Percentiles rank a stretch among this genome's conserved stretches.
Evolutionary conservation across 352 stramenopile species (phyloP).

Genomic region (Phytopythium kandeliae): DNA sequence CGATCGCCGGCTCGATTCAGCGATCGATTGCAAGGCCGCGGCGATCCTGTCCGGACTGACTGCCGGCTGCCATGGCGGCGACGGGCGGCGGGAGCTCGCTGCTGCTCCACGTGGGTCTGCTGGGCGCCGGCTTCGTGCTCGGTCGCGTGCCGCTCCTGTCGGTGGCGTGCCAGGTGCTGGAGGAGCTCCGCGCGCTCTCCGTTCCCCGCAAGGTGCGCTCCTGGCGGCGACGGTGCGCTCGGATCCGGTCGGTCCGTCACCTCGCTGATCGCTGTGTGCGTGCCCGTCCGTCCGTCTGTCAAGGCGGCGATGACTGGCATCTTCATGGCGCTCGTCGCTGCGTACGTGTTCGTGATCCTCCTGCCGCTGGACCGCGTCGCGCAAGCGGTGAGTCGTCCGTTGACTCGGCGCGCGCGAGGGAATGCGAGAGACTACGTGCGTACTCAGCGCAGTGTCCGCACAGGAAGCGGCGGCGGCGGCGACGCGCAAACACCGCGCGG

Average conservation of each 20-base stretch:
- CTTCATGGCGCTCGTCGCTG: conserved; percentile 31
- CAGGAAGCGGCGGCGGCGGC: conserved; percentile 22
- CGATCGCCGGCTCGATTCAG: no score
- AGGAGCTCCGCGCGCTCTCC: conserved; percentile 40
- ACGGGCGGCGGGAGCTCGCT: conserved; percentile 25
- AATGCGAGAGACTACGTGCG: no score
- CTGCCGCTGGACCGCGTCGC: conserved; percentile 54
- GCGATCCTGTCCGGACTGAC: no score
- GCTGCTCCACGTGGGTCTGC: conserved; percentile 52
- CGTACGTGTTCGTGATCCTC: conserved; percentile 61
- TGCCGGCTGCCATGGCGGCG: not conserved
- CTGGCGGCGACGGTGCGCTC: no score
- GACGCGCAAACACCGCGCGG: conserved; percentile 4
- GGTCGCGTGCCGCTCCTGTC: conserved; percentile 49
- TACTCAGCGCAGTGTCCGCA: no score
- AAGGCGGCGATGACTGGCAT: conserved; percentile 39
- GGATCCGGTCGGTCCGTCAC: no score
- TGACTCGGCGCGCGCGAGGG: no score
- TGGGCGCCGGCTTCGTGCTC: conserved; percentile 60
- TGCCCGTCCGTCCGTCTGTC: no score
- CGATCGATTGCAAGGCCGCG: no score
- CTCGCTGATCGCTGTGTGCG: no score
- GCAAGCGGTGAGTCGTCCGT: conserved; percentile 12
- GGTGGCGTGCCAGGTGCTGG: conserved; percentile 30
- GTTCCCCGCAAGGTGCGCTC: conserved; percentile 38